phyloP scores from a whole-genome alignment of 495 filamentous ascomycete genomes.

The Parathielavia hyrcaniae region DNA sequence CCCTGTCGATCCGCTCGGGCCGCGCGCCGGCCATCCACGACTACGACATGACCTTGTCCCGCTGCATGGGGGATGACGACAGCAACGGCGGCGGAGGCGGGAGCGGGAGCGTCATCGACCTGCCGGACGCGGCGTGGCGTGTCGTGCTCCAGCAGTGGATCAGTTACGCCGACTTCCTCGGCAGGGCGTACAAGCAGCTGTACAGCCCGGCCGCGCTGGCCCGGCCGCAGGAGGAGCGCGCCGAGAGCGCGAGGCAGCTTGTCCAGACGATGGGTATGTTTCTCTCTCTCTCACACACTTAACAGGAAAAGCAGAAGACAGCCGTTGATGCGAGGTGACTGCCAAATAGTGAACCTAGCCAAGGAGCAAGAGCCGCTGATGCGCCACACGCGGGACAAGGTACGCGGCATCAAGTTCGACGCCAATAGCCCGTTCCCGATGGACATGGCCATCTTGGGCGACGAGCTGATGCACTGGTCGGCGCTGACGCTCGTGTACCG shows the following conservation, averaged over 20 bases:
- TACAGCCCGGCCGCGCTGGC: constrained; percentile 56
- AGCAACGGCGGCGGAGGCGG: too few species aligned
- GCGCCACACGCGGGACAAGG: constrained; percentile 13
- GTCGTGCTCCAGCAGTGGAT: constrained; percentile 46
- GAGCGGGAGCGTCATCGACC: constrained; percentile 27
- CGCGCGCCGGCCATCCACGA: constrained; percentile 56
- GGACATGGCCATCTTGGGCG: constrained; percentile 46
- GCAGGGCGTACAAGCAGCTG: constrained; percentile 52
- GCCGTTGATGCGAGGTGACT: too few species aligned
- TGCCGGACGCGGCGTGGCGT: constrained; percentile 30
- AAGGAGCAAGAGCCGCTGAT: constrained; percentile 18
- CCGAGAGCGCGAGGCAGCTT: constrained; percentile 32
- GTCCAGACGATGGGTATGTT: constrained; percentile 21
- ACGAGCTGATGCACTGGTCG: constrained; percentile 51
- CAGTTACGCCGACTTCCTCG: constrained; percentile 50
- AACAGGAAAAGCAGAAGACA: too few species aligned
- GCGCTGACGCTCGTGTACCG: constrained; percentile 57
- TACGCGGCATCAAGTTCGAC: constrained; percentile 9
- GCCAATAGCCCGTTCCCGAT: constrained; percentile 31
- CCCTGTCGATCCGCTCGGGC: constrained; percentile 57
- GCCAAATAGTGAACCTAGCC: constrained; percentile 4
- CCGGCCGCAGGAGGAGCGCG: constrained; percentile 42
- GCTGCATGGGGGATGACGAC: constrained; percentile 23
- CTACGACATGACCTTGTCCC: constrained; percentile 55
- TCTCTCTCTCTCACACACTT: constrained; percentile 16